Base-by-base conservation (phyloP, 768 basidiomycete species). In the Tulasnella sp. region DNA sequence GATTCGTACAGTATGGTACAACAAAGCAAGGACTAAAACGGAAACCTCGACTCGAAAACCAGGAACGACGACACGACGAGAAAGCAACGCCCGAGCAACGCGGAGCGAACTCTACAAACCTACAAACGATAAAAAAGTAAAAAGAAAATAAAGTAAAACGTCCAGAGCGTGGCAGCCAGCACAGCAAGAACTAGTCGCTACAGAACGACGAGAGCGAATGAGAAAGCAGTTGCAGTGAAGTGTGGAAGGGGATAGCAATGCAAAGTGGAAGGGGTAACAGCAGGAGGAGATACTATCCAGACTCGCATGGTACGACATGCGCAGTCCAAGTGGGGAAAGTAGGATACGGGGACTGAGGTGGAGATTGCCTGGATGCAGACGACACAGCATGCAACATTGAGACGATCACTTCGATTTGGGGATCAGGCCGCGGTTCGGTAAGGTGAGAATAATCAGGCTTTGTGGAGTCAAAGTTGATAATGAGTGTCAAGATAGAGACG, bases 401-500 rank as follows among this genome's bases (percentile, higher is more conserved):
- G 34, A 65, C 39, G 34, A 65, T 65, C 64, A 65, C 64, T 36
- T 65, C 64, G 34, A 65, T 65, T 65, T 65, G 35, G 19, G 64
- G 64, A 40, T 65, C 64, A 65, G 64, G 64, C 11, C 34, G 64
- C 2, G 64, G 32, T 65, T 65, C 64, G 64, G 22, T 17, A 22
- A 65, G 64, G 39, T 65, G 64, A 65, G 64, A 65, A 65, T 65
- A 65, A 65, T 65, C 64, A 40, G 64, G 64, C 64, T 65, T 36
- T 65, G 64, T 9, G 29, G 64, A 65, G 39, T 36, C 35, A 65
- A 65, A 17, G 34, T 65, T 40, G 35, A 7, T 12, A 29, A 42
- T 36, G 34, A 32, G 62, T 63, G 14, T 39, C 1, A 5, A 72
- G 64, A 40, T 34, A 65, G 22, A 32, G 42, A 14, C 36, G 37